Percentiles rank a stretch among this genome's conserved stretches.
Evolutionary conservation across 345 rosid species (phyloP).

Genomic region (Anastatica hierochuntica): DNA sequence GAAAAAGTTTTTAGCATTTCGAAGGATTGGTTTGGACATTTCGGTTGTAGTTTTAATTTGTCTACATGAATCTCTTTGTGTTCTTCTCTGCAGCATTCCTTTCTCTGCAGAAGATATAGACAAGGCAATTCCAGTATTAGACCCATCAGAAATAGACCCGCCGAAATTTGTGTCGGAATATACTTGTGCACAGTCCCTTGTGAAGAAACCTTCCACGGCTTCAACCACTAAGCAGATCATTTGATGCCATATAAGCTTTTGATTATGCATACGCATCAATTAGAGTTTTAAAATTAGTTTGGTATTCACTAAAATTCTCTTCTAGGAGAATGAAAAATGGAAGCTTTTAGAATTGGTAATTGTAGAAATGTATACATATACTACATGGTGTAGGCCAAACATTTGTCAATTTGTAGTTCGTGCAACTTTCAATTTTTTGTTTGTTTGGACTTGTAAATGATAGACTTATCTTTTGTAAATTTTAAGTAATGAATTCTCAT

Average conservation of each 20-base stretch:
- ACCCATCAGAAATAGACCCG: slow-evolving; percentile 52
- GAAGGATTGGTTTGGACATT: no score
- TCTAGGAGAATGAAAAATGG: slow-evolving; percentile 3
- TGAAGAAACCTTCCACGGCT: slow-evolving; percentile 14
- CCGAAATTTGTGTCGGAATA: slow-evolving; percentile 53
- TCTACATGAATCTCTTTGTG: not conserved
- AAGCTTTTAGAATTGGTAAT: slow-evolving; percentile 6
- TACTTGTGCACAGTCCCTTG: slow-evolving; percentile 58
- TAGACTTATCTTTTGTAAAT: slow-evolving; percentile 24
- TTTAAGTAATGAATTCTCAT: slow-evolving; percentile 4
- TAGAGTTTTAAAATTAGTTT: not conserved
- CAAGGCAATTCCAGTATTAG: slow-evolving; percentile 73
- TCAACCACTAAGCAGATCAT: slow-evolving; percentile 16
- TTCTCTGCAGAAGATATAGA: slow-evolving; percentile 94
- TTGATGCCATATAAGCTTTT: slow-evolving; percentile 20
- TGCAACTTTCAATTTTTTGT: not conserved
- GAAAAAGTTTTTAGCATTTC: no score
- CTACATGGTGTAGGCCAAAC: not conserved
- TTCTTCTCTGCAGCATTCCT: slow-evolving; percentile 60
- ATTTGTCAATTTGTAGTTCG: not conserved
- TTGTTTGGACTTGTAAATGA: slow-evolving; percentile 15
- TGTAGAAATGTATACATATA: slow-evolving; percentile 13
- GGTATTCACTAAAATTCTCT: slow-evolving; percentile 11
- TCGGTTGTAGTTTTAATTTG: not conserved
- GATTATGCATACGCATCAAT: slow-evolving; percentile 16